phyloP scores from a whole-genome alignment of 1,284 basidiomycete genomes.

The Ganoderma resinaceum region DNA sequence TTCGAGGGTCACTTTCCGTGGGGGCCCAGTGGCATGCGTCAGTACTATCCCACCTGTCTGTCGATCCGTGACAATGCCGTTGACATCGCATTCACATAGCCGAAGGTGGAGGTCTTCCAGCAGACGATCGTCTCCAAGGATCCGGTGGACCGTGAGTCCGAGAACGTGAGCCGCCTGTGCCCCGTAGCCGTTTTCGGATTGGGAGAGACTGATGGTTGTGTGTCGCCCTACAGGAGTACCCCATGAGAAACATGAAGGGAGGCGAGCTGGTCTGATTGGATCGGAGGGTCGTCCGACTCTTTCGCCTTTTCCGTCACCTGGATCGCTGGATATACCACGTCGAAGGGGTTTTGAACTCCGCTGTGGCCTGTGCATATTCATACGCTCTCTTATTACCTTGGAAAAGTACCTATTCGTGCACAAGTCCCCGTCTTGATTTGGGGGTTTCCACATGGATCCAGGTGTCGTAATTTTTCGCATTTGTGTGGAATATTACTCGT shows the following conservation, averaged over 20 bases:
- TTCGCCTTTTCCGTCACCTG: no score
- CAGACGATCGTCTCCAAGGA: not conserved
- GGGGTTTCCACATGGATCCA: no score
- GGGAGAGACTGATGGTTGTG: not conserved
- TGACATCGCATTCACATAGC: not conserved
- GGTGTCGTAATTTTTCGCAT: not conserved
- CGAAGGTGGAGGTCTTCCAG: slow-evolving; percentile 1
- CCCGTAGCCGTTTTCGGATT: not conserved
- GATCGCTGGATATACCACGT: no score
- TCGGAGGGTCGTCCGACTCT: no score
- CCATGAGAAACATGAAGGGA: not conserved
- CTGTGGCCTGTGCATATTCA: not conserved
- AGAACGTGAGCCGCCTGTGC: not conserved
- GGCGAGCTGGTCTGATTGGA: not conserved
- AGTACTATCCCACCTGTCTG: no score
- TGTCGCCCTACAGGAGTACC: not conserved
- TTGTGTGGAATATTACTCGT: not conserved
- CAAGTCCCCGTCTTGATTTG: not conserved
- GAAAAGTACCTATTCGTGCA: not conserved
- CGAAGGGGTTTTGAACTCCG: not conserved
- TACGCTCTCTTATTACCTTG: not conserved
- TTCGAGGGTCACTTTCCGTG: not conserved
- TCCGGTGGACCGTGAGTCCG: not conserved
- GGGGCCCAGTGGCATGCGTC: not conserved
- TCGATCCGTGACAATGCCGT: not conserved